Evolutionary conservation across 2,329 filamentous ascomycete genomes (phyloP).

Genomic region (Truncatella angustata): DNA sequence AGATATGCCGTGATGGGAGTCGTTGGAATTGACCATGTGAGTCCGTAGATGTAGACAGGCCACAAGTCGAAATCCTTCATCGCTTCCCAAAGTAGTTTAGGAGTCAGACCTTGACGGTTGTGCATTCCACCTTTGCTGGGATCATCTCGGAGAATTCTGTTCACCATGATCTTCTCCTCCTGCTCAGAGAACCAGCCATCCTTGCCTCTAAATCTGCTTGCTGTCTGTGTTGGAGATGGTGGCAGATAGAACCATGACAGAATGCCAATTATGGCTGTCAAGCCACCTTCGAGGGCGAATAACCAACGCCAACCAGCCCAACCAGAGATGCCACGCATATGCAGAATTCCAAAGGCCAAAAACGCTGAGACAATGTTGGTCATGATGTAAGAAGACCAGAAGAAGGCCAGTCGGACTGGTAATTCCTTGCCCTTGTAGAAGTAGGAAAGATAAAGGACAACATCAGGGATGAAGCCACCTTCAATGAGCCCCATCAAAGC

Average conservation of each 20-base stretch:
- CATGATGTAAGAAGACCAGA: slow-evolving; percentile 30
- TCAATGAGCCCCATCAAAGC: slow-evolving; percentile 31
- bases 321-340: slow-evolving; percentile 17
- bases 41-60: slow-evolving; percentile 49
- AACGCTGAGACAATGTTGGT: slow-evolving; percentile 31
- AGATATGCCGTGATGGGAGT: slow-evolving; percentile 19
- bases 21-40: slow-evolving; percentile 24
- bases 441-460: slow-evolving; percentile 27
- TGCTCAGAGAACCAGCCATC: slow-evolving; percentile 59
- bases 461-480: slow-evolving; percentile 34
- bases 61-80: slow-evolving; percentile 56
- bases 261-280: slow-evolving; percentile 40
- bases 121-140: slow-evolving; percentile 58
- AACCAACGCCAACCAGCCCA: slow-evolving; percentile 45
- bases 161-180: slow-evolving; percentile 63
- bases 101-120: slow-evolving; percentile 53
- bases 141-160: slow-evolving; percentile 52
- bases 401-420: slow-evolving; percentile 29
- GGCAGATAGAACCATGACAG: slow-evolving; percentile 45
- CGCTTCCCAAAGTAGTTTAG: slow-evolving; percentile 44
- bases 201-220: slow-evolving; percentile 55
- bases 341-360: slow-evolving; percentile 31
- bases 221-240: slow-evolving; percentile 46
- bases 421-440: slow-evolving; percentile 9
- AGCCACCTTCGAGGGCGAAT: slow-evolving; percentile 51